These are phyloP conservation scores for Ottelia alismoides DNA, from an alignment of 106 monocot species.

Conservation along the genomic window DNA sequence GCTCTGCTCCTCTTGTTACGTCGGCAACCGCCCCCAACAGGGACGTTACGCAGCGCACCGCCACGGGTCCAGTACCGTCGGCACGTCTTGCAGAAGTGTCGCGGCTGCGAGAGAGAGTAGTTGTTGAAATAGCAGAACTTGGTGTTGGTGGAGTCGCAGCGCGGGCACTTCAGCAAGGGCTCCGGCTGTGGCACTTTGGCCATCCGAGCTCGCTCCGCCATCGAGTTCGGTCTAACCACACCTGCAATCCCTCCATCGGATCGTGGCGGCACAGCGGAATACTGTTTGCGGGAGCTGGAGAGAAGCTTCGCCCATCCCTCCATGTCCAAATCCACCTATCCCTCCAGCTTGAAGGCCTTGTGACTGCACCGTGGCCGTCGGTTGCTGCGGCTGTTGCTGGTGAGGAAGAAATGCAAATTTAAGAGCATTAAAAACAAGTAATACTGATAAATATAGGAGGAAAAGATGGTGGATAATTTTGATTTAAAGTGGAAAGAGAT, in stretches of 20 bases:
- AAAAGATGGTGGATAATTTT: too few species aligned
- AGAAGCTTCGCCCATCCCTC: neutral
- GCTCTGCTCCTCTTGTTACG: slow-evolving; percentile 14
- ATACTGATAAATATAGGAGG: neutral
- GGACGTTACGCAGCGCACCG: slow-evolving; percentile 7
- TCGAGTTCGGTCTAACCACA: slow-evolving; percentile 6
- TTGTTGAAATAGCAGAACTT: slow-evolving; percentile 15
- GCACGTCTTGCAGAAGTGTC: slow-evolving; percentile 12
- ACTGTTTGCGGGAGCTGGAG: neutral
- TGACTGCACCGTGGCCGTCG: too few species aligned
- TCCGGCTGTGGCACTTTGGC: slow-evolving; percentile 22
- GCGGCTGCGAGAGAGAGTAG: slow-evolving; percentile 11
- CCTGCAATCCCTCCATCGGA: neutral
- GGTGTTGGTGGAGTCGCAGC: slow-evolving; percentile 9
- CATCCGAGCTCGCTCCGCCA: slow-evolving; percentile 20
- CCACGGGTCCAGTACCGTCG: slow-evolving; percentile 12
- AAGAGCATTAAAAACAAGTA: neutral
- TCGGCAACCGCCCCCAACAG: slow-evolving; percentile 9
- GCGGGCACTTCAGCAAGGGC: slow-evolving; percentile 2
- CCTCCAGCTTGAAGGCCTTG: slow-evolving; percentile 3
- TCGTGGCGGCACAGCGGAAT: neutral
- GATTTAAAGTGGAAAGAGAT: too few species aligned
- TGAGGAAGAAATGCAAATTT: neutral
- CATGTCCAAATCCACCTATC: neutral
- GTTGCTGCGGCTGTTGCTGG: too few species aligned